These are phyloP conservation scores for Saturnispora serradocipensis DNA, from an alignment of 805 yeast species.

Conservation along the genomic window DNA sequence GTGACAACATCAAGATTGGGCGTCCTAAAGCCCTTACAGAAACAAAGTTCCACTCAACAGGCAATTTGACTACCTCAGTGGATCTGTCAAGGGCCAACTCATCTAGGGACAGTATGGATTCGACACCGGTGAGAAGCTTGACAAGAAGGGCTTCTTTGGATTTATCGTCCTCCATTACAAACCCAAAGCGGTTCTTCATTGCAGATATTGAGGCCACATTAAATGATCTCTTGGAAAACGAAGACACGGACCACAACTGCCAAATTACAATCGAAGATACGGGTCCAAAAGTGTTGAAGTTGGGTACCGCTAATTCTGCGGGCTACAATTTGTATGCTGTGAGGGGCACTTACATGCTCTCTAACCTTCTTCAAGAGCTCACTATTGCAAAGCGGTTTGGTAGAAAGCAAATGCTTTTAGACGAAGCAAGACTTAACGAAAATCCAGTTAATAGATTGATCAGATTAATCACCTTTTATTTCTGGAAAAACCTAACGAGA, in stretches of 20 bases:
- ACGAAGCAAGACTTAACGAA: conserved; percentile 76
- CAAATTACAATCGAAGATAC: conserved; percentile 82
- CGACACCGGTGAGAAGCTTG: conserved; percentile 11
- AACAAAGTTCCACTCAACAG: conserved; percentile 12
- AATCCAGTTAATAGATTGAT: conserved; percentile 75
- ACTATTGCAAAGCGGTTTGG: conserved; percentile 81
- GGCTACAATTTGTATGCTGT: conserved; percentile 68
- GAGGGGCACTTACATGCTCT: conserved; percentile 83
- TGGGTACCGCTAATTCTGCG: conserved; percentile 78
- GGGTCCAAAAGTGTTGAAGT: conserved; percentile 71
- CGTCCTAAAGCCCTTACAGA: not conserved
- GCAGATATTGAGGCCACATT: conserved; percentile 68
- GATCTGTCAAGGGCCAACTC: conserved; percentile 5
- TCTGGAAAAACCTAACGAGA: conserved; percentile 77
- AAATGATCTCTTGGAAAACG: conserved; percentile 55
- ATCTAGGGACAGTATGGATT: not conserved
- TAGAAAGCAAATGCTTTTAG: conserved; percentile 65
- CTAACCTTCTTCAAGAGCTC: conserved; percentile 78
- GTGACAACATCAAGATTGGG: not conserved
- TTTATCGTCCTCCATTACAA: conserved; percentile 29
- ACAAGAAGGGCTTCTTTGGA: conserved; percentile 49
- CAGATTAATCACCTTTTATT: conserved; percentile 63
- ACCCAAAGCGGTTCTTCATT: conserved; percentile 52
- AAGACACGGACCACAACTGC: conserved; percentile 76
- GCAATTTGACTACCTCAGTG: conserved; percentile 6